Base-by-base conservation (phyloP, 2,329 filamentous ascomycete species). In the Aspergillus clavatus region DNA sequence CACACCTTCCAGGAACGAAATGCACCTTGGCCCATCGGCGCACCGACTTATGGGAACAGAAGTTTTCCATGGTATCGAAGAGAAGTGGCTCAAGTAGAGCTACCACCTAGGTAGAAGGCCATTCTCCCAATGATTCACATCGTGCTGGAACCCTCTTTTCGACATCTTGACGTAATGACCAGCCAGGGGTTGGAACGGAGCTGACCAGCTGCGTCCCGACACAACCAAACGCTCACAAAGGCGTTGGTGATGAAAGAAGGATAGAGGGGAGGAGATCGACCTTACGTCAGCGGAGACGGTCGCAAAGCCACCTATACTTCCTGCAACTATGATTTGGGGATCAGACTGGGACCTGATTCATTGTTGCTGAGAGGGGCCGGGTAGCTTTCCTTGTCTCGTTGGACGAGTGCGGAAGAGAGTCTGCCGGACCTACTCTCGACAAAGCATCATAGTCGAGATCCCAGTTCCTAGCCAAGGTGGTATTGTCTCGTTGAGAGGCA, bases 11-110 rank as follows among this genome's bases (percentile, higher is more conserved):
- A 72, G 69, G 68, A 62, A 71, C 52, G 60, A 68, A 18, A 67
- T 72, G 62, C 65, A 69, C 51, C 49, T 70, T 41, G 67, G 67
- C 4, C 60, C 66, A 19, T 60, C 56, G 18, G 66, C 63, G 19
- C 66, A 70, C 46, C 58, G 60, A 27, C 56, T 71, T 33, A 59
- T 71, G 60, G 67, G 62, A 26, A 53, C 51, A 33, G 66, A 66
- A 35, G 58, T 70, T 31, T 68, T 67, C 52, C 56, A 63, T 42
- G 65, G 61, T 23, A 66, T 70, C 49, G 56, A 64, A 39, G 58
- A 57, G 27, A 49, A 62, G 35, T 62, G 66, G 57, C 54, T 69
- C 38, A 48, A 50, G 26, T 51, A 50, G 38, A 33, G 29, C 26
- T 29, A 24, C 23, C 8, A 24, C 23, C 23, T 24, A 28, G 24